phyloP scores from a whole-genome alignment of 805 yeast species.

The Henningerozyma blattae region DNA sequence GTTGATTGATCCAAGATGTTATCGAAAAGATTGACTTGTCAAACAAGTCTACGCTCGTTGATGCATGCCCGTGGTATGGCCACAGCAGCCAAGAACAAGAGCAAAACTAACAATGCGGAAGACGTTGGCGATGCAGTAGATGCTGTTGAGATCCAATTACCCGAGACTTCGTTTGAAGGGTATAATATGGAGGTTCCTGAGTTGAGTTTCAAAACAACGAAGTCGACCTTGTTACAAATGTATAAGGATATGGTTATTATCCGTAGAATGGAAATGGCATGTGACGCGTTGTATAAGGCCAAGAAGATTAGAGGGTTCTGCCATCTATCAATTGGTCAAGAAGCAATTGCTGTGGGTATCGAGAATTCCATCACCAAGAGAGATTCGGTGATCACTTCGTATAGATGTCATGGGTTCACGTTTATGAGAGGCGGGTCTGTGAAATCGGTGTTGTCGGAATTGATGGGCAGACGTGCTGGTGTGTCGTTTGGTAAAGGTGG shows the following conservation, averaged over 20 bases:
- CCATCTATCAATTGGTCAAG: conserved; percentile 96
- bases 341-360: conserved; percentile 97
- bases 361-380: conserved; percentile 81
- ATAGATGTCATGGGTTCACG: conserved; percentile 98
- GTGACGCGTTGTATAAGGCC: conserved; percentile 96
- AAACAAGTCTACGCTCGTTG: too few relatives aligned
- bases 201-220: conserved; percentile 64
- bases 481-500: conserved; percentile 98
- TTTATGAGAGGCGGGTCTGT: conserved; percentile 93
- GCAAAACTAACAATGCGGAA: too few relatives aligned
- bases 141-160: conserved; percentile 44
- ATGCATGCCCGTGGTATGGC: conserved; percentile 11
- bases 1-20: too few relatives aligned
- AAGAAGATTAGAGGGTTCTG: conserved; percentile 98
- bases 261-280: conserved; percentile 98
- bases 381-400: conserved; percentile 90
- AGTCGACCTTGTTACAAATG: conserved; percentile 74
- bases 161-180: conserved; percentile 74
- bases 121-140: conserved; percentile 11
- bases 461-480: conserved; percentile 94
- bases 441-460: conserved; percentile 81
- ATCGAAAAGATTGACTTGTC: too few relatives aligned
- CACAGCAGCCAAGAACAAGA: too few relatives aligned
- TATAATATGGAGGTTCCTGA: conserved; percentile 70
- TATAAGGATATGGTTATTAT: conserved; percentile 90